Base-by-base conservation (phyloP, 495 filamentous ascomycete species). In the Sordaria brevicollis region DNA sequence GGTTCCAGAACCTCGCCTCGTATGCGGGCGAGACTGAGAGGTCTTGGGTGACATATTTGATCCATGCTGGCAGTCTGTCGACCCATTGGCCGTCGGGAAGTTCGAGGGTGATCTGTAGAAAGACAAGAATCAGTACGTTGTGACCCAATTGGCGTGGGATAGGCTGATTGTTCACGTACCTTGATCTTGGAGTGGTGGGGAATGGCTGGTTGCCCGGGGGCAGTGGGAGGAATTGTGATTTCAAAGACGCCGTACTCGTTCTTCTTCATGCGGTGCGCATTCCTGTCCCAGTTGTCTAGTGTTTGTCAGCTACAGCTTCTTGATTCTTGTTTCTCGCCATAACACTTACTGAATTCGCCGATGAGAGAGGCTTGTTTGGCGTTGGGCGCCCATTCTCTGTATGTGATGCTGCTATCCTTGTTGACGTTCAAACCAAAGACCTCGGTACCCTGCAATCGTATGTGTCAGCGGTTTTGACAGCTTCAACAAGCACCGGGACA, bases 1-100 rank as follows among this genome's bases (percentile, higher is more conserved):
- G 96, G 78, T 97, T 97, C 95, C 95, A 99, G 83, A 98, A 98
- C 54, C 94, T 86, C 13, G 92, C 93, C 76, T 99, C 96, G 78
- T 98, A 99, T 34, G 89, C 88, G 2, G 93, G 93, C 15, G 93
- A 97, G 43, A 97, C 88, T 10, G 79, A 84, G 35, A 99, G 86
- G 72, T 99, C 93, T 79, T 99, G 95, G 4, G 93, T 96, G 62
- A 97, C 94, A 71, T 95, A 92, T 78, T 89, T 97, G 83, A 97
- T 98, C 95, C 95, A 99, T 39, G 93, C 91, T 49, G 95, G 95
- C 39, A 98, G 81, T 70, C 95, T 88, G 77, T 97, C 95, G 74
- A 95, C 88, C 74, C 92, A 87, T 74, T 93, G 89, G 39, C 90
- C 91, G 25, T 83, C 87, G 65, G 91, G 92, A 11, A 91, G 88